Evolutionary conservation across 2,329 filamentous ascomycete species (phyloP), one percentile per base, ranked within the genome.

Genomic region (Juglanconis sp.): DNA sequence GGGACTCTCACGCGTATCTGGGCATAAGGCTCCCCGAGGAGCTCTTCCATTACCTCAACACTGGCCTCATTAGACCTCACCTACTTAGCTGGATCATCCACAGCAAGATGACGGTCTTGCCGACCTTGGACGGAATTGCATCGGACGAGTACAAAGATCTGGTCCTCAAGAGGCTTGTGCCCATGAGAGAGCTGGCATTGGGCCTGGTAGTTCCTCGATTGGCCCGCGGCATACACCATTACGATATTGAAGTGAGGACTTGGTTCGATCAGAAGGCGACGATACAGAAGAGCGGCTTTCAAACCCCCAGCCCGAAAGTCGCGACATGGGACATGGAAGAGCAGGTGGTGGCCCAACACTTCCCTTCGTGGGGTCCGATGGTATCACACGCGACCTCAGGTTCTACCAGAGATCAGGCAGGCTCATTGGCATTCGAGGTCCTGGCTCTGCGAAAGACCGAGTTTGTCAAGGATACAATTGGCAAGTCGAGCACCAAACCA

Each of bases 21-120:
- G 92, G 92, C n/a, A 85, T 96, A 61, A 89, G 93, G 62, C 80
- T 99, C 5, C 92, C 95, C 0, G 87, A 92, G 46, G 95, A 99
- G 74, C 80, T 98, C 17, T 93, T 94, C 72, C 90, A 92, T 73
- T 98, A 98, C 72, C 81, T 97, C 53, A 92, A 92, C 61, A 87
- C 85, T 55, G 95, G 92, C 38, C 78, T 97, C 48, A 86, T 98
- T 65, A 87, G 91, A 34, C 82, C 92, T 31, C 86, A 91, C 52
- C 81, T 96, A 42, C 82, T 96, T 11, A 91, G 89, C 71, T 94
- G 88, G 83, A 86, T 96, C 67, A 89, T 91, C 4, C 89, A 91
- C 57, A 87, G 89, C 65, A 87, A 94, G 71, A 84, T 96, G 60
- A 76, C 90, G 35, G 83, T 97, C 55, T 82, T 87, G 55, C 89